These are phyloP conservation scores for Fusarium kyushuense DNA, from an alignment of 2,329 filamentous ascomycete species.

Conservation along the genomic window DNA sequence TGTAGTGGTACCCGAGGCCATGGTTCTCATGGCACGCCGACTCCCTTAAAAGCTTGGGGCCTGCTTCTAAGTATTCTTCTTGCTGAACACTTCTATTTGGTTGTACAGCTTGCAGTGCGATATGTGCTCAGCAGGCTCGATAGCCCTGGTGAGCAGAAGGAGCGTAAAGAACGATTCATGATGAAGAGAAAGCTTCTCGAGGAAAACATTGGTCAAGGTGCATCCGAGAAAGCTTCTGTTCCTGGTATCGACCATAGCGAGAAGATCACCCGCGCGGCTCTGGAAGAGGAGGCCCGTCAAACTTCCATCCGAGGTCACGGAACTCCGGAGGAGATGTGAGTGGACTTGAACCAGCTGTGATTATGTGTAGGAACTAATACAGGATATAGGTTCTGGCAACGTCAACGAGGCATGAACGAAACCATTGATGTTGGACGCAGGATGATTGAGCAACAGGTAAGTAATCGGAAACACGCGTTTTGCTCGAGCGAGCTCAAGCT, in stretches of 20 bases:
- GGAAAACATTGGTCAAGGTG: constrained; percentile 73
- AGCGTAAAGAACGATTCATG: constrained; percentile 82
- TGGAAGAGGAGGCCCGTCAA: constrained; percentile 73
- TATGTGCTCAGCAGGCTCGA: constrained; percentile 83
- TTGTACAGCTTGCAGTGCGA: constrained; percentile 77
- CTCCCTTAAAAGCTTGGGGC: constrained; percentile 81
- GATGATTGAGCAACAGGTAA: constrained; percentile 64
- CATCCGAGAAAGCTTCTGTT: constrained; percentile 61
- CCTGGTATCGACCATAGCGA: constrained; percentile 65
- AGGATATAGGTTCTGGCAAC: constrained; percentile 67
- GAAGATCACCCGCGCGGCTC: constrained; percentile 71
- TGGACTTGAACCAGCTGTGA: not conserved
- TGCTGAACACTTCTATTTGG: constrained; percentile 90
- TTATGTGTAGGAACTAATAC: constrained; percentile 35
- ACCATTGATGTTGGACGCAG: constrained; percentile 67
- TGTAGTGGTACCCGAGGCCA: constrained; percentile 76
- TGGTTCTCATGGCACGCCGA: constrained; percentile 74
- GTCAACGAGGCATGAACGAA: constrained; percentile 69
- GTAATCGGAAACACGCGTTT: not conserved
- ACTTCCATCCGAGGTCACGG: constrained; percentile 63
- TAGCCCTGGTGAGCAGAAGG: constrained; percentile 86
- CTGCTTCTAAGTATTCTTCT: constrained; percentile 85
- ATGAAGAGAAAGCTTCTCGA: constrained; percentile 84
- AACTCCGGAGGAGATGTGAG: constrained; percentile 65
- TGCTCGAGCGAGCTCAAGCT: not conserved